A percentile compares a stretch with the other conserved stretches of the same genome.
These are phyloP conservation scores for Aurantiochytrium sp. DNA, from an alignment of 108 stramenopile species.

Conservation along the genomic window DNA sequence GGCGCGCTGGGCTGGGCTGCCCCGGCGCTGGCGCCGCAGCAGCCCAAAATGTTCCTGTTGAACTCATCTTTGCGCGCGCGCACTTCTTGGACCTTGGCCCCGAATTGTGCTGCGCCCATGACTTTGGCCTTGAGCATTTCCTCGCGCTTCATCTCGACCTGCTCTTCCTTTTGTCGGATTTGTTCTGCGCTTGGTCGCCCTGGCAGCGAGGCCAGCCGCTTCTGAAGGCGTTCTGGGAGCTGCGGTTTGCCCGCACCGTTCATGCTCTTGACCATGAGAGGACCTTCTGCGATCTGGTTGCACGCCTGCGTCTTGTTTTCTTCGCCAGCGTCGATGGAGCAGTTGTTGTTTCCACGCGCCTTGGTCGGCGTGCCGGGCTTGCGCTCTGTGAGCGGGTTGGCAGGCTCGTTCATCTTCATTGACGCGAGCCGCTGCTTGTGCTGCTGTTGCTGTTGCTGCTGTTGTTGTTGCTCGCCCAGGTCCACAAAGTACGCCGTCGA, in stretches of 20 bases:
- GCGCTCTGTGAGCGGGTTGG: background rate
- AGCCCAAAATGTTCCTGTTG: background rate
- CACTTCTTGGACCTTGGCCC: background rate
- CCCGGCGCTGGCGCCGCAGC: background rate
- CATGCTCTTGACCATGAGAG: background rate
- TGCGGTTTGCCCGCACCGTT: background rate
- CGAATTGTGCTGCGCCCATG: background rate
- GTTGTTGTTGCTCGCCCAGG: too few relatives aligned
- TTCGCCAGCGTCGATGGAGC: background rate
- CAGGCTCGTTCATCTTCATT: background rate
- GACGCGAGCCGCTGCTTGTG: background rate
- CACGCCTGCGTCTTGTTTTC: background rate
- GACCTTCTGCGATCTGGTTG: background rate
- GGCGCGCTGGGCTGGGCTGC: background rate
- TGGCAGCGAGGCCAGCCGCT: slow-evolving; percentile 2
- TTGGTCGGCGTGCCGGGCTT: slow-evolving; percentile 2
- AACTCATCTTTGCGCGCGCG: background rate
- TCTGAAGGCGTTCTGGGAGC: background rate
- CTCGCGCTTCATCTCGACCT: background rate
- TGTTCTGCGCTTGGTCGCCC: background rate
- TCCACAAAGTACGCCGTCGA: too few relatives aligned
- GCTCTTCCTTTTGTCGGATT: background rate
- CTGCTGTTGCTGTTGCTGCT: background rate
- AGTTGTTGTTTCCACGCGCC: background rate
- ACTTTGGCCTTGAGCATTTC: background rate